Conservation (phyloP, 2,329 filamentous ascomycete genomes). For the Microascus cirrosus region DNA sequence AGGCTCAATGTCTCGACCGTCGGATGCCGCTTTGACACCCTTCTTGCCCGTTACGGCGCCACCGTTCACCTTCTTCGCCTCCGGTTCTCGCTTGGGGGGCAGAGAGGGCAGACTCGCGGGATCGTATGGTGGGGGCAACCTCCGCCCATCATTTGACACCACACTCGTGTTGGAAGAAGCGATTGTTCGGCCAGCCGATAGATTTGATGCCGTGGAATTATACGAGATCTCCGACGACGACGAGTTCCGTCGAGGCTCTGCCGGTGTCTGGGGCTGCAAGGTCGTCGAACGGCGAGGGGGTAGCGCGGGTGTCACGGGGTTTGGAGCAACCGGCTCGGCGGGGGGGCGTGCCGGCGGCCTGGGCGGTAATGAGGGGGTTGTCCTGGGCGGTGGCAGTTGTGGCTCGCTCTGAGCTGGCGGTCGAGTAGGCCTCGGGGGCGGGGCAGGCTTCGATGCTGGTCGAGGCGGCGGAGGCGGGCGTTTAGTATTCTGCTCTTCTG, state of each 20-base stretch:
- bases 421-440: conserved; percentile 19
- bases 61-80: conserved; percentile 23
- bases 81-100: conserved; percentile 43
- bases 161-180: conserved; percentile 33
- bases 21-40: conserved; percentile 38
- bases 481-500: conserved; percentile 11
- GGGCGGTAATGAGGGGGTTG: neutral
- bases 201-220: conserved; percentile 39
- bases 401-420: conserved; percentile 7
- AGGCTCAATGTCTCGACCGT: conserved; percentile 24
- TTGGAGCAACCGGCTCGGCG: conserved; percentile 19
- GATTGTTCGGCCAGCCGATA: conserved; percentile 34
- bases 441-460: conserved; percentile 23
- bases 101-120: conserved; percentile 45
- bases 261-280: neutral
- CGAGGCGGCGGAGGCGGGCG: conserved; percentile 27
- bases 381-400: neutral
- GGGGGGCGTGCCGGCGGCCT: conserved; percentile 14
- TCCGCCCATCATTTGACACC: conserved; percentile 33
- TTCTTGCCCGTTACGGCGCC: conserved; percentile 15
- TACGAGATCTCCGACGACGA: conserved; percentile 46
- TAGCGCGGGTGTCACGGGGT: neutral
- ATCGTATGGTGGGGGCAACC: conserved; percentile 44
- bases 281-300: conserved; percentile 1
- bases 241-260: conserved; percentile 36